A percentile compares a stretch with the other conserved stretches of the same genome.
phyloP scores from a whole-genome alignment of 805 yeast genomes.

The Starmera amethionina region DNA sequence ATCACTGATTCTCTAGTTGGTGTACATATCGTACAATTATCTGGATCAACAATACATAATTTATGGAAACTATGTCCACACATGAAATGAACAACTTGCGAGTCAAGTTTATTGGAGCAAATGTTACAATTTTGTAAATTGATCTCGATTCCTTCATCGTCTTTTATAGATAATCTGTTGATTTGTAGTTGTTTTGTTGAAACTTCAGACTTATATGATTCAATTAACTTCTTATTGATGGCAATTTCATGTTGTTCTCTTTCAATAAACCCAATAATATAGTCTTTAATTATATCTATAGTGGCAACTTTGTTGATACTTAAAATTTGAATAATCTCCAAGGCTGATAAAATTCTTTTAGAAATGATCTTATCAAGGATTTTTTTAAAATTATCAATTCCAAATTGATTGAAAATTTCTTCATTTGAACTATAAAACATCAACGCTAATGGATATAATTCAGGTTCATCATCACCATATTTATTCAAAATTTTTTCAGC shows the following conservation, averaged over 20 bases:
- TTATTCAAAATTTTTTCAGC: constrained; percentile 48
- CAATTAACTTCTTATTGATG: constrained; percentile 57
- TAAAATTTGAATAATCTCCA: constrained; percentile 67
- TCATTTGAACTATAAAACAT: constrained; percentile 50
- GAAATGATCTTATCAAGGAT: constrained; percentile 45
- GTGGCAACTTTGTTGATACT: constrained; percentile 54
- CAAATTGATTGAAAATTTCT: constrained; percentile 38
- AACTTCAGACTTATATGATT: constrained; percentile 61
- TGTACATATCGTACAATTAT: constrained; percentile 67
- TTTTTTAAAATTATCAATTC: constrained; percentile 34
- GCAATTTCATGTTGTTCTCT: constrained; percentile 52
- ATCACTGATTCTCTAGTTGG: constrained; percentile 60
- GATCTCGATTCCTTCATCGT: constrained; percentile 29
- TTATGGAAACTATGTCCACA: constrained; percentile 86
- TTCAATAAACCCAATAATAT: constrained; percentile 51
- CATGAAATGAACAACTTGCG: constrained; percentile 75
- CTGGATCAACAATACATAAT: constrained; percentile 54
- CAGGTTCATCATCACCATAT: constrained; percentile 54
- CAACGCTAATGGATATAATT: constrained; percentile 56
- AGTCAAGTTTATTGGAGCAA: constrained; percentile 39
- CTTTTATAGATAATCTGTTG: constrained; percentile 28
- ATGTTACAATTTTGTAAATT: constrained; percentile 11
- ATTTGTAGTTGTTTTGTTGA: constrained; percentile 42
- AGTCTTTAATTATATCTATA: constrained; percentile 63
- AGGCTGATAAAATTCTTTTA: constrained; percentile 51